phyloP scores from a whole-genome alignment of 176 grass and related monocot genomes.

The Phoenix dactylifera region DNA sequence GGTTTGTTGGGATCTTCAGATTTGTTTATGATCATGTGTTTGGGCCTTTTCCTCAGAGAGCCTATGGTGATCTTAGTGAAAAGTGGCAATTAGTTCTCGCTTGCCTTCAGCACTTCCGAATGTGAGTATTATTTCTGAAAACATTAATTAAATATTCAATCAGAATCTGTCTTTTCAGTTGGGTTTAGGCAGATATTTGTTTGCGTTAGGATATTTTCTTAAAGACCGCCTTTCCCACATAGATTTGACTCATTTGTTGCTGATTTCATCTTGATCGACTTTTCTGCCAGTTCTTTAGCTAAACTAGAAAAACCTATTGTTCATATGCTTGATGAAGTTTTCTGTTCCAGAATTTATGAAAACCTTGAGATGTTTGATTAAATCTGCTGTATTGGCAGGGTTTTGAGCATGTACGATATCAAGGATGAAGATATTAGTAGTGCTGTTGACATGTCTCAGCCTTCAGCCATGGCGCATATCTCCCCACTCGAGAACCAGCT shows the following conservation, averaged over 20 bases:
- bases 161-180: not conserved
- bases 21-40: slow-evolving; percentile 97
- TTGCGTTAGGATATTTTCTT: no score
- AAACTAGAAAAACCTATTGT: no score
- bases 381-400: slow-evolving; percentile 29
- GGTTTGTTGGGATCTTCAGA: slow-evolving; percentile 89
- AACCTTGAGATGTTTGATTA: no score
- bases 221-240: no score
- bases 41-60: slow-evolving; percentile 88
- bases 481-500: slow-evolving; percentile 44
- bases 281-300: no score
- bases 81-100: slow-evolving; percentile 92
- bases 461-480: slow-evolving; percentile 22
- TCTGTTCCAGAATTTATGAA: no score
- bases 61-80: slow-evolving; percentile 68
- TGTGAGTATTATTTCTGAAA: slow-evolving; percentile 40
- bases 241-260: no score
- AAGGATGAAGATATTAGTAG: slow-evolving; percentile 59
- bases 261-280: no score
- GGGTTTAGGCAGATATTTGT: no score
- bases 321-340: no score
- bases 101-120: slow-evolving; percentile 79
- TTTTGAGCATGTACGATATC: slow-evolving; percentile 73
- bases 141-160: not conserved
- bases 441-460: slow-evolving; percentile 29